phyloP scores from a whole-genome alignment of 805 yeast species.

The Tetrapisispora namnaoensis region DNA sequence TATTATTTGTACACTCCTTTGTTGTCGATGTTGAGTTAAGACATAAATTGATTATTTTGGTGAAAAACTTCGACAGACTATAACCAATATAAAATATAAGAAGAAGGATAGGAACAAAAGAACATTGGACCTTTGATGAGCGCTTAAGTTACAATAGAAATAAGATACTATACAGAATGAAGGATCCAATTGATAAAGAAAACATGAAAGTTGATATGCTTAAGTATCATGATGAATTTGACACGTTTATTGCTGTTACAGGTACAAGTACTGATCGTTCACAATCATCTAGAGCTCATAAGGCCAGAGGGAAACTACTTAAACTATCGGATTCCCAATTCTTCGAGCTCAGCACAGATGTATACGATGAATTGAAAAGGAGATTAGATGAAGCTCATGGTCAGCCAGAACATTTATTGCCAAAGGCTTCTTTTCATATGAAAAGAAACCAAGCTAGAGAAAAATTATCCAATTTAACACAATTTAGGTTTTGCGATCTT shows the following conservation, averaged over 20 bases:
- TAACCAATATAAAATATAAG: no score
- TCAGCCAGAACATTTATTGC: slow-evolving; percentile 55
- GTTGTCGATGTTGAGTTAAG: no score
- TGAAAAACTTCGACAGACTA: no score
- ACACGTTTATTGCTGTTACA: slow-evolving; percentile 22
- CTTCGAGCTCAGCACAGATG: slow-evolving; percentile 85
- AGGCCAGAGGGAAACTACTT: slow-evolving; percentile 77
- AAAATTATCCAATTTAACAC: slow-evolving; percentile 77
- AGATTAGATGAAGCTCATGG: slow-evolving; percentile 52
- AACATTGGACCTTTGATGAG: neutral
- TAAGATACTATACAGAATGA: neutral
- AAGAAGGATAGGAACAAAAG: neutral
- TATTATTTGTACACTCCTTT: no score
- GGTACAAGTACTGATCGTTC: slow-evolving; percentile 24
- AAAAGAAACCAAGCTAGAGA: slow-evolving; percentile 93
- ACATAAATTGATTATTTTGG: no score
- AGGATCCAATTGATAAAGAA: neutral
- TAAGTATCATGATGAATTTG: slow-evolving; percentile 21
- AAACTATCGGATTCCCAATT: slow-evolving; percentile 78
- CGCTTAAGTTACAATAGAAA: neutral
- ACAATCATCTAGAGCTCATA: slow-evolving; percentile 46
- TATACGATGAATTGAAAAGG: slow-evolving; percentile 82
- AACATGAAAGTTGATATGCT: slow-evolving; percentile 15
- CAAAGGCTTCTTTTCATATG: slow-evolving; percentile 71
- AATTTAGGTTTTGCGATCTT: slow-evolving; percentile 74